Evolutionary conservation across 345 rosid genomes (phyloP).

Genomic region (Eucalyptus sideroxylon): DNA sequence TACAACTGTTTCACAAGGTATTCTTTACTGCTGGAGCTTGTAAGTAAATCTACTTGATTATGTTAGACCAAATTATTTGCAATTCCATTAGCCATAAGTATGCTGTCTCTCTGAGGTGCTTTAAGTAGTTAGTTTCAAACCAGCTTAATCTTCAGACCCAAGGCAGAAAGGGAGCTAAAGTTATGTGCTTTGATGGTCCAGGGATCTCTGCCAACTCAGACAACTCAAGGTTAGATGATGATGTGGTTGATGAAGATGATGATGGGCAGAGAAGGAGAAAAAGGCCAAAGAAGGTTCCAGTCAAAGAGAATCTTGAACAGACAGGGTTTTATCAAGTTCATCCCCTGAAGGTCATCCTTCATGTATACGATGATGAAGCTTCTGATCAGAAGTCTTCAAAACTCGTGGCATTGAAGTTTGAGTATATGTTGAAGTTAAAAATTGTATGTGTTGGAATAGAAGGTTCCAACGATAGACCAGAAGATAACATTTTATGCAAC

Average conservation of each 20-base stretch:
- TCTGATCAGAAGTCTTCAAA: slow-evolving; percentile 44
- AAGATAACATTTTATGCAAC: slow-evolving; percentile 45
- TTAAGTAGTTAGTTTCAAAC: background rate
- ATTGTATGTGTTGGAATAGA: slow-evolving; percentile 63
- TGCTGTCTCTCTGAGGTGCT: background rate
- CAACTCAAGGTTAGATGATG: slow-evolving; percentile 59
- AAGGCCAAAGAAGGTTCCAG: slow-evolving; percentile 51
- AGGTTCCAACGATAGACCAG: slow-evolving; percentile 45
- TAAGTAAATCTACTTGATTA: background rate
- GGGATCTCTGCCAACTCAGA: slow-evolving; percentile 45
- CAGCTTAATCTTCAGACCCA: background rate
- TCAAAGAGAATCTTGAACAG: slow-evolving; percentile 47
- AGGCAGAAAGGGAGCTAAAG: background rate
- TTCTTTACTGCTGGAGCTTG: background rate
- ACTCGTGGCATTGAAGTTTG: slow-evolving; percentile 57
- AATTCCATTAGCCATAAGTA: background rate
- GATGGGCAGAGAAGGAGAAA: slow-evolving; percentile 76
- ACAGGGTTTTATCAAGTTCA: slow-evolving; percentile 50
- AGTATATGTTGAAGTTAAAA: slow-evolving; percentile 73
- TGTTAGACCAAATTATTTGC: background rate
- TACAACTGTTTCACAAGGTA: background rate
- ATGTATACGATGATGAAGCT: slow-evolving; percentile 47
- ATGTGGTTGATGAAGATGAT: slow-evolving; percentile 70
- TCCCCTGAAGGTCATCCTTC: slow-evolving; percentile 63
- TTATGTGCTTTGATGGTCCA: slow-evolving; percentile 10